Evolutionary conservation across 2,329 filamentous ascomycete species (phyloP).

Genomic region (Claviceps lovelessii): DNA sequence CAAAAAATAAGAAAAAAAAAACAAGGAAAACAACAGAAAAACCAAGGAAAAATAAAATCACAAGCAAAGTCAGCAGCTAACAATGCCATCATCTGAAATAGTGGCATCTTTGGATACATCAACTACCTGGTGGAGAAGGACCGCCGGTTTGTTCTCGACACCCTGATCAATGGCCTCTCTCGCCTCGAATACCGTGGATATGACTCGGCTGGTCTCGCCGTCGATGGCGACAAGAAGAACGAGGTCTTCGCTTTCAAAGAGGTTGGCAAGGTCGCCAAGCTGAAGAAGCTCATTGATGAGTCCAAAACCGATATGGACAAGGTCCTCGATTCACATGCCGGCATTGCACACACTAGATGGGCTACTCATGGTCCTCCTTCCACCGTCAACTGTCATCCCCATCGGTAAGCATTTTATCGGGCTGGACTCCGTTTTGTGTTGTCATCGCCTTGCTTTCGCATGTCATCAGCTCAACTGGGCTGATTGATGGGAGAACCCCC

Average conservation of each 20-base stretch:
- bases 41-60: background rate
- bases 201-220: slow-evolving; percentile 87
- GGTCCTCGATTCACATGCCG: slow-evolving; percentile 93
- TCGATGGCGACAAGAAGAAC: slow-evolving; percentile 98
- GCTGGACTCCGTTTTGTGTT: background rate
- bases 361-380: slow-evolving; percentile 93
- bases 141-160: slow-evolving; percentile 89
- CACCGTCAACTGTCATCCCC: slow-evolving; percentile 92
- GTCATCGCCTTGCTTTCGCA: background rate
- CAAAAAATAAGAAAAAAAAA: background rate
- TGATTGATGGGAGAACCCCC: slow-evolving; percentile 4
- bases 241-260: slow-evolving; percentile 97
- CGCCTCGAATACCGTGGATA: slow-evolving; percentile 98
- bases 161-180: slow-evolving; percentile 86
- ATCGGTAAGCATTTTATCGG: slow-evolving; percentile 53
- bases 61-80: slow-evolving; percentile 11
- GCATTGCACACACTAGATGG: slow-evolving; percentile 98
- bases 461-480: background rate
- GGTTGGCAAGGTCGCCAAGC: slow-evolving; percentile 95
- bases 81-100: slow-evolving; percentile 21
- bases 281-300: slow-evolving; percentile 83
- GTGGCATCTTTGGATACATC: slow-evolving; percentile 96
- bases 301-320: slow-evolving; percentile 74
- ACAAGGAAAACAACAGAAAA: background rate
- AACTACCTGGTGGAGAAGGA: slow-evolving; percentile 99